Evolutionary conservation across 140 eudicot genomes (phyloP), one percentile per base, ranked within the genome.

Genomic region (Oenanthe javanica): DNA sequence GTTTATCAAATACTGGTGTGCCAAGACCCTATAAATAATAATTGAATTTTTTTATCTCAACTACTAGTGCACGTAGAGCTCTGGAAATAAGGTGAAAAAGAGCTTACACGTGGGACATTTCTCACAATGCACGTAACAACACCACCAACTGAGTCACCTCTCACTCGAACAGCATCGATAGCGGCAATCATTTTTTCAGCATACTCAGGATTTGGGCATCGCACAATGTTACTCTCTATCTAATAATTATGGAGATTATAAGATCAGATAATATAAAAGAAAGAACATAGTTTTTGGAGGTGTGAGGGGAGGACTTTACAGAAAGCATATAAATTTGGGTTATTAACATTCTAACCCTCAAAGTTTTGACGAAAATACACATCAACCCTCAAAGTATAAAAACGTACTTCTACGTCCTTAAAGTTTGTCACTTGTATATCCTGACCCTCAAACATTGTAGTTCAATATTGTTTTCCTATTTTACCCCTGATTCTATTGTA

Each of bases 141-240:
- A 82, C 99, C 99, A 46, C 99, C 99, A 73, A 95, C 96, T 40
- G 99, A 95, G 84, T 95, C 99, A 42, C 99, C 99, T 90, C 75
- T 91, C 72, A 91, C 95, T 61, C 98, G 86, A 79, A 95, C 96
- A 21, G 91, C 93, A 88, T 95, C 99, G 72, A 95, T 91, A 19
- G 99, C 99, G 76, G 92, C 92, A 86, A 95, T 95, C 99, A 95
- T 95, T 85, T 95, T 95, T 80, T 95, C 99, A 31, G 99, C 99
- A 81, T 95, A 95, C 85, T 95, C 99, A 0, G 98, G 96, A 84
- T 95, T 70, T 52, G 99, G 99, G 80, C 99, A 95, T 87, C 99
- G 85, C 52, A 76, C 97, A 21, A 95, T 95, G 85, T 95, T 95
- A 86, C 97, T 93, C 85, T 95, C 99, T 49, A 95, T 85, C 97